Evolutionary conservation across 2,329 filamentous ascomycete species (phyloP), one percentile per base, ranked within the genome.

Genomic region (Colletotrichum zoysiae): DNA sequence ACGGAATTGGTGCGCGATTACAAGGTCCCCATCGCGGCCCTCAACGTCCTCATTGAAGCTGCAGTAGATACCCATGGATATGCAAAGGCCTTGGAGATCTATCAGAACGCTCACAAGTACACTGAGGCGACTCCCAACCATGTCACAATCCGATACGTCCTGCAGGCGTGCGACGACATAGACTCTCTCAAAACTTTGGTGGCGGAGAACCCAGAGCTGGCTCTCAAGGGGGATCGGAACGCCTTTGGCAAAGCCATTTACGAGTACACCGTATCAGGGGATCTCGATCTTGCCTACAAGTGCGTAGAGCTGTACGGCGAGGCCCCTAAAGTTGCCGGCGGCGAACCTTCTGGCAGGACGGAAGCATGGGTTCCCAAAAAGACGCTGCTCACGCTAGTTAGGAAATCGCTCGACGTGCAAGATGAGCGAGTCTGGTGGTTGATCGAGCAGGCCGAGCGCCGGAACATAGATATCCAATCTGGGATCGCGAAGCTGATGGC

Each of bases 1-100:
- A 84, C 88, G 60, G 78, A 84, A 0, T 82, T 95, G 66, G 74
- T 76, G n/a, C 59, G 76, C 64, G 72, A 78, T 14, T 73, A 79
- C 20, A 75, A 82, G 7, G 79, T 82, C 6, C 84, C 85, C 23
- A 78, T 85, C 26, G 78, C 78, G 14, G 78, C 77, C 4, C 75
- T 82, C 9, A 76, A 76, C 40, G 81, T 80, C 2, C 75, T 82
- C 3, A 60, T 84, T 20, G 82, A 84, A 59, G 80, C 78, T 30
- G 75, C 77, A 30, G 78, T 80, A 30, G 74, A 78, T 61, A 53
- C 66, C 3, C 74, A 73, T 16, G 80, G 79, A 26, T 77, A 77
- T n/a, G 78, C 77, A 38, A 75, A 74, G 53, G 81, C 80, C 12
- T 77, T 82, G 74, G 65, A 75, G 1, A 71, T 84, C 16, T 83